These are phyloP conservation scores for Ramularia collo-cygni DNA, from an alignment of 2,329 filamentous ascomycete genomes.

Conservation along the genomic window DNA sequence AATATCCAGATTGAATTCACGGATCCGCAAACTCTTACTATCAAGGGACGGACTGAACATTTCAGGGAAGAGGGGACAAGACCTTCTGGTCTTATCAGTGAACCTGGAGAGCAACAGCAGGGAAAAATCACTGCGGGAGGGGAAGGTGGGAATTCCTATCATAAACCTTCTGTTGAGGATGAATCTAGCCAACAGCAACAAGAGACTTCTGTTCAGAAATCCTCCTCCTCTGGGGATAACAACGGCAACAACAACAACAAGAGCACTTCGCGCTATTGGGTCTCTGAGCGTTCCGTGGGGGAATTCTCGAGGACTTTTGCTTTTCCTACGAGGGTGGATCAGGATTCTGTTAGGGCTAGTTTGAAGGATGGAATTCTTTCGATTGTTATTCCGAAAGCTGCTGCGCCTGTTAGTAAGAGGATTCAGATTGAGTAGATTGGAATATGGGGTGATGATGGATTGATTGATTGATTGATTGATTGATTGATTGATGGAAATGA, in stretches of 20 bases:
- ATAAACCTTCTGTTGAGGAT: conserved; percentile 62
- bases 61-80: conserved; percentile 51
- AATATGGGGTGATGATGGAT: conserved; percentile 1
- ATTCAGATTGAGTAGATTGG: conserved; percentile 49
- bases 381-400: conserved; percentile 52
- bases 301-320: conserved; percentile 54
- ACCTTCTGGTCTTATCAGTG: conserved; percentile 45
- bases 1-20: conserved; percentile 72
- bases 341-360: conserved; percentile 54
- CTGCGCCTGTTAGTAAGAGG: conserved; percentile 42
- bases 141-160: conserved; percentile 30
- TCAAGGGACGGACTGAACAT: conserved; percentile 64
- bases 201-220: conserved; percentile 4
- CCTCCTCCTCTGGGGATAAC: conserved; percentile 6
- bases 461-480: conserved; percentile 4
- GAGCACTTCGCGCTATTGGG: conserved; percentile 56
- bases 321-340: conserved; percentile 52
- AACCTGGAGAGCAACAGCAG: conserved; percentile 16
- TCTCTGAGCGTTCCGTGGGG: conserved; percentile 52
- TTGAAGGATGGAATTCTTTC: conserved; percentile 55
- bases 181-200: conserved; percentile 34
- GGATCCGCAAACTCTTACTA: conserved; percentile 63
- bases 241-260: conserved; percentile 31
- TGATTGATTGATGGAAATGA: too few species aligned
- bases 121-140: conserved; percentile 27